A percentile compares a stretch with the other conserved stretches of the same genome.
phyloP scores from a whole-genome alignment of 1,284 basidiomycete genomes.

The Ceraceosorus guamensis region DNA sequence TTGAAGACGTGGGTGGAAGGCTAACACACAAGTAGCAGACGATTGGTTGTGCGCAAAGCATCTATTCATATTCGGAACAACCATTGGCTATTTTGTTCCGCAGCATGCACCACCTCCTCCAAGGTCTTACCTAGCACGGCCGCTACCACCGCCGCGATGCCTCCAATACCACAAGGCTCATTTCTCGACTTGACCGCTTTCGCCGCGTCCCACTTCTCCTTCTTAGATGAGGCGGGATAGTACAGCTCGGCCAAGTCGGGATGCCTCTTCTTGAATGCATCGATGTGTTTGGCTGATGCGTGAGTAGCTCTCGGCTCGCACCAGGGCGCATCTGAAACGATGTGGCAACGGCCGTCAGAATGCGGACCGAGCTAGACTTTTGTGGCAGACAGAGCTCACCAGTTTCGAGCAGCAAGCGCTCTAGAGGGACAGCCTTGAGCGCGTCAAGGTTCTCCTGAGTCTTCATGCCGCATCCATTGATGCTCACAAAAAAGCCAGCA shows the following conservation, averaged over 20 bases:
- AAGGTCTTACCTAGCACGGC: slow-evolving; percentile 57
- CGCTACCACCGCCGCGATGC: slow-evolving; percentile 70
- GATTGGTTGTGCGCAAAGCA: too few species aligned
- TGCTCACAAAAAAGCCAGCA: slow-evolving; percentile 53
- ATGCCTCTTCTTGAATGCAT: slow-evolving; percentile 51
- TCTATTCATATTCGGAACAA: slow-evolving; percentile 20
- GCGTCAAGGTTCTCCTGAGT: slow-evolving; percentile 65
- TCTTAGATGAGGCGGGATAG: slow-evolving; percentile 58
- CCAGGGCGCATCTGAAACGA: slow-evolving; percentile 54
- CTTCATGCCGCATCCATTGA: slow-evolving; percentile 80
- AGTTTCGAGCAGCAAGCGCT: slow-evolving; percentile 70
- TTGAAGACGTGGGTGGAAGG: too few species aligned
- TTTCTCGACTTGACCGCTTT: slow-evolving; percentile 70
- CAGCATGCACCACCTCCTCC: slow-evolving; percentile 55
- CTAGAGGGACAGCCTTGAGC: slow-evolving; percentile 59
- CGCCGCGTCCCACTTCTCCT: slow-evolving; percentile 60
- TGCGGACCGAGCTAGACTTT: neutral
- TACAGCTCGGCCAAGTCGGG: slow-evolving; percentile 54
- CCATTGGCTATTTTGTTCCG: slow-evolving; percentile 29
- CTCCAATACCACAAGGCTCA: slow-evolving; percentile 67
- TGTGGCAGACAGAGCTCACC: slow-evolving; percentile 50
- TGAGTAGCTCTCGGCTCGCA: slow-evolving; percentile 71
- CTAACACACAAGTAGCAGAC: too few species aligned
- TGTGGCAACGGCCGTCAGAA: neutral
- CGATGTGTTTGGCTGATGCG: slow-evolving; percentile 61